These are phyloP conservation scores for Fomitopsis serialis DNA, from an alignment of 768 basidiomycete genomes.

Conservation along the genomic window DNA sequence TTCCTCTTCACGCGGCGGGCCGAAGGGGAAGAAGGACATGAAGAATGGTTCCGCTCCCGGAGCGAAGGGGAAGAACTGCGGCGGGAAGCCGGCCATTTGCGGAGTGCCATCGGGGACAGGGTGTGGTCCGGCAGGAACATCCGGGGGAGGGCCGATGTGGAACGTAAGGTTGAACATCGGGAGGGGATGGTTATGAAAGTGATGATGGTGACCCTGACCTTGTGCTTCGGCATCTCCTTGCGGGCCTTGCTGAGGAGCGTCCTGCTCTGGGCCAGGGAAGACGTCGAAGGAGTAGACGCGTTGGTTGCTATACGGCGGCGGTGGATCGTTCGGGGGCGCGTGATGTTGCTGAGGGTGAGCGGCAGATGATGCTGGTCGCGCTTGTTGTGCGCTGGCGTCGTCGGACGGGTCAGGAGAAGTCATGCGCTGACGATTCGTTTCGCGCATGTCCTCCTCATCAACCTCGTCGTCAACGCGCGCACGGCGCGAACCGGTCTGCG, in stretches of 20 bases:
- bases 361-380: slow-evolving; percentile 9
- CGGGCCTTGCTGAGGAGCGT: not conserved
- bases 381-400: slow-evolving; percentile 8
- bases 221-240: slow-evolving; percentile 1
- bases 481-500: slow-evolving; percentile 28
- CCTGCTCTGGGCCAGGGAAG: not conserved
- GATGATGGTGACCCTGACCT: slow-evolving; percentile 2
- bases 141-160: slow-evolving; percentile 20
- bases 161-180: slow-evolving; percentile 25
- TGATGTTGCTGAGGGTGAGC: not conserved
- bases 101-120: slow-evolving; percentile 12
- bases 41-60: slow-evolving; percentile 16
- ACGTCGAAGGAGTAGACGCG: slow-evolving; percentile 14
- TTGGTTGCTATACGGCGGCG: slow-evolving; percentile 3
- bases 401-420: slow-evolving; percentile 23
- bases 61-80: not conserved
- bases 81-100: slow-evolving; percentile 2
- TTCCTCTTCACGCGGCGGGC: slow-evolving; percentile 26
- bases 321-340: not conserved
- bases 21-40: slow-evolving; percentile 16
- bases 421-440: slow-evolving; percentile 53
- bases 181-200: not conserved
- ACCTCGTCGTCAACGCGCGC: slow-evolving; percentile 57
- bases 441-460: slow-evolving; percentile 57
- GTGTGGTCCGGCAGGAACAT: slow-evolving; percentile 1